These are phyloP conservation scores for Diospyros kaki DNA, from an alignment of 148 eudicot genomes.

Conservation along the genomic window DNA sequence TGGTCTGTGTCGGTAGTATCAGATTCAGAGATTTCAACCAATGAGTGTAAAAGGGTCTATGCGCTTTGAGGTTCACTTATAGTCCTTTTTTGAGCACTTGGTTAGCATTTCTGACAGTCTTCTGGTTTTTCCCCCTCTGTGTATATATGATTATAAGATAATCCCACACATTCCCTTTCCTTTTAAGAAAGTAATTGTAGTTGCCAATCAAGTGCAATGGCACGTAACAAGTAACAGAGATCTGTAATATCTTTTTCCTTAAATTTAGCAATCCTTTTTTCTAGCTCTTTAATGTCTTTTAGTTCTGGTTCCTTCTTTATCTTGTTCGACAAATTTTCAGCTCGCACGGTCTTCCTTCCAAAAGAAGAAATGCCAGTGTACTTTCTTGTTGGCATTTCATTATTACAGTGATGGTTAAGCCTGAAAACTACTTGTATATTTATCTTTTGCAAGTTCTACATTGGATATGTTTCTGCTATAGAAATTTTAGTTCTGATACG, in stretches of 20 bases:
- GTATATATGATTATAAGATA: slow-evolving; percentile 1
- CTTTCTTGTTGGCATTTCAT: background rate
- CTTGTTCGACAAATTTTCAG: background rate
- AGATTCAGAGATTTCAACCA: slow-evolving; percentile 30
- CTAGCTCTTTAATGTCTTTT: background rate
- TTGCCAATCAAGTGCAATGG: background rate
- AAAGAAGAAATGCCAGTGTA: background rate
- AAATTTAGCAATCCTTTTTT: background rate
- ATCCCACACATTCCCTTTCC: background rate
- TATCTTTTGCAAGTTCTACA: background rate
- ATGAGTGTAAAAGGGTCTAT: slow-evolving; percentile 37
- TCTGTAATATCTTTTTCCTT: background rate
- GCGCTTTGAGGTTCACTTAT: slow-evolving; percentile 31
- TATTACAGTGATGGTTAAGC: background rate
- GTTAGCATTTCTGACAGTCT: slow-evolving; percentile 2
- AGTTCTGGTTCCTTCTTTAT: background rate
- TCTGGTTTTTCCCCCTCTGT: background rate
- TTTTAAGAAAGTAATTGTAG: background rate
- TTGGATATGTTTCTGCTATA: background rate
- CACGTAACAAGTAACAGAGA: slow-evolving; percentile 4
- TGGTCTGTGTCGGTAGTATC: slow-evolving; percentile 27
- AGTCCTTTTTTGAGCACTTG: slow-evolving; percentile 3
- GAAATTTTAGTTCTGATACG: background rate
- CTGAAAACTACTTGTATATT: background rate
- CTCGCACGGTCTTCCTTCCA: background rate